Conservation (phyloP, 805 yeast species). For the Sugiyamaella lignohabitans region DNA sequence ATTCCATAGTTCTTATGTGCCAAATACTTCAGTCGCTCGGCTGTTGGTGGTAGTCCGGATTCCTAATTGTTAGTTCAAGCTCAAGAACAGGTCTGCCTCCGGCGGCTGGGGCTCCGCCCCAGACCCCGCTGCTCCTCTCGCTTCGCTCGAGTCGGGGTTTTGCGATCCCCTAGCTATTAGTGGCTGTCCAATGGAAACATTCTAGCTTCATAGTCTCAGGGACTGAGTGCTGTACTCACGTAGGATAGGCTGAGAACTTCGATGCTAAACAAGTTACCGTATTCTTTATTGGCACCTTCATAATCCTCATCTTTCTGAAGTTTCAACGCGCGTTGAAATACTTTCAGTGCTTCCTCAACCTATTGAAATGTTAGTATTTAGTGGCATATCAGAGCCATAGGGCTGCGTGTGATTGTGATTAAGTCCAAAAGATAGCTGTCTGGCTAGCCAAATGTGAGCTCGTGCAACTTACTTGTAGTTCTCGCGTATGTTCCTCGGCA, state of each 20-base stretch:
- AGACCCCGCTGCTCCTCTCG: too few species aligned
- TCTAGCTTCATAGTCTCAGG: neutral
- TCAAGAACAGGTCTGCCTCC: too few species aligned
- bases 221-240: conserved; percentile 12
- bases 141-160: too few species aligned
- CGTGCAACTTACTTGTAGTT: conserved; percentile 51
- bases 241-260: conserved; percentile 47
- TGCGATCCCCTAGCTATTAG: neutral
- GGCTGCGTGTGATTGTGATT: too few species aligned
- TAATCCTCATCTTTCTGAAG: conserved; percentile 48
- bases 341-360: conserved; percentile 73
- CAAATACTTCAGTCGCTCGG: conserved; percentile 67
- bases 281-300: conserved; percentile 46
- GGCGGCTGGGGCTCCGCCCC: too few species aligned
- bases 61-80: conserved; percentile 10
- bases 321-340: conserved; percentile 64
- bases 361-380: conserved; percentile 3
- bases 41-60: conserved; percentile 52
- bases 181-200: neutral
- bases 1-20: conserved; percentile 79
- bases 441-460: neutral
- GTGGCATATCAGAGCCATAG: too few species aligned
- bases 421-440: too few species aligned
- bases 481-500: conserved; percentile 86
- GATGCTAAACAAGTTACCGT: conserved; percentile 57